Evolutionary conservation across 1,284 basidiomycete species (phyloP), one percentile per base, ranked within the genome.

Genomic region (Irpex sp.): DNA sequence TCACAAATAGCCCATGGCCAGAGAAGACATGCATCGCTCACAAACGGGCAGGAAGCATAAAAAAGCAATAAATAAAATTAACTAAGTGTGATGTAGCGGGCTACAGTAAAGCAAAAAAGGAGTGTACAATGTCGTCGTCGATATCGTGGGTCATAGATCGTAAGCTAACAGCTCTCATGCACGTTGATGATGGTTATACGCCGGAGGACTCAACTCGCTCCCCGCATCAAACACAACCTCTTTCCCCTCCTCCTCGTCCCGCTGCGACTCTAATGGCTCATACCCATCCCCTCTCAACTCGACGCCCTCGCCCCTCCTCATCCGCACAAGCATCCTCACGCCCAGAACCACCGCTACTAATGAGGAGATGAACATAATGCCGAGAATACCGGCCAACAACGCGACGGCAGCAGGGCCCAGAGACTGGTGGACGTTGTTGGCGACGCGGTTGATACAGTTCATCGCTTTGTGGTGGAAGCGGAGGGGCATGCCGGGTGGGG

Each of bases 391-490:
- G 5, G 58, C 48, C 36, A 68, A 57, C 19, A 68, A 47, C 59
- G 67, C 60, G 56, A 65, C 19, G 7, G 63, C 59, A 19, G 64
- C 49, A 34, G 66, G 54, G 19, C 67, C 63, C 55, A 57, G 56
- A 13, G 60, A 40, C 34, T 57, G 47, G 34, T 56, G 54, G 8
- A 56, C 31, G 54, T 56, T 15, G 54, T 56, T 36, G n/a, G 44
- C 19, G 54, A 66, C 40, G 34, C 51, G 49, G 51, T 62, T 55
- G 57, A 60, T 58, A 56, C 65, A 66, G 19, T 31, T 38, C 44
- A 44, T 38, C 26, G 62, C 57, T 19, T 55, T 57, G 51, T 63
- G 62, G 36, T 40, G 47, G 58, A 63, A 38, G 51, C 59, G 55
- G 34, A 63, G 26, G n/a, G 60, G 60, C 26, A 17, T 52, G 47